These are phyloP conservation scores for Colletotrichum sp. DNA, from an alignment of 2,329 filamentous ascomycete genomes.

Conservation along the genomic window DNA sequence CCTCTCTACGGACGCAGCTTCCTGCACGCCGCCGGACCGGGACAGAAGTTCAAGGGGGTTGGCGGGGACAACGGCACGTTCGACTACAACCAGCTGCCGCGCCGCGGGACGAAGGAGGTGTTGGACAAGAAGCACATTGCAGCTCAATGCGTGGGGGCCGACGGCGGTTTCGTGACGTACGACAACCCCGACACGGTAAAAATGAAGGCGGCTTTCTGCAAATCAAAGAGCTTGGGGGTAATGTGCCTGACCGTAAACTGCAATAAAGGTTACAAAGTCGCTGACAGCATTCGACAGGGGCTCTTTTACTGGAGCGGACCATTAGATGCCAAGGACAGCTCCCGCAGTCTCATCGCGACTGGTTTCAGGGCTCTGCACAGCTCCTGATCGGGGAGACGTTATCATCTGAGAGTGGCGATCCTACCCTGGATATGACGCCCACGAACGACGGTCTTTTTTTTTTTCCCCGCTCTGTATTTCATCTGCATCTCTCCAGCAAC, in stretches of 20 bases:
- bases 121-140: constrained; percentile 72
- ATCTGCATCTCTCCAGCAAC: not conserved
- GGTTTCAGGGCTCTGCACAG: constrained; percentile 65
- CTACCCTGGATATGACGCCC: not conserved
- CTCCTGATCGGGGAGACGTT: constrained; percentile 30
- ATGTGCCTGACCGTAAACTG: constrained; percentile 30
- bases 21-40: constrained; percentile 66
- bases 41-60: constrained; percentile 61
- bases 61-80: constrained; percentile 73
- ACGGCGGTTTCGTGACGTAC: constrained; percentile 81
- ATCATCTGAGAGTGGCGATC: not conserved
- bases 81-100: constrained; percentile 75
- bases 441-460: not conserved
- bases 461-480: not conserved
- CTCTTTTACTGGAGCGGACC: constrained; percentile 86
- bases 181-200: constrained; percentile 79
- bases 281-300: constrained; percentile 52
- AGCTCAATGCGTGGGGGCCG: constrained; percentile 74
- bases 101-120: constrained; percentile 64
- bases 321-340: constrained; percentile 65
- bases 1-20: constrained; percentile 81
- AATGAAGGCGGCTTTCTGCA: constrained; percentile 77
- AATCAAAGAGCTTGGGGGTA: constrained; percentile 71
- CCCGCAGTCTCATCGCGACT: constrained; percentile 62
- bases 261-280: not conserved